Evolutionary conservation across 345 rosid genomes (phyloP).

Genomic region (Brassica carinata): DNA sequence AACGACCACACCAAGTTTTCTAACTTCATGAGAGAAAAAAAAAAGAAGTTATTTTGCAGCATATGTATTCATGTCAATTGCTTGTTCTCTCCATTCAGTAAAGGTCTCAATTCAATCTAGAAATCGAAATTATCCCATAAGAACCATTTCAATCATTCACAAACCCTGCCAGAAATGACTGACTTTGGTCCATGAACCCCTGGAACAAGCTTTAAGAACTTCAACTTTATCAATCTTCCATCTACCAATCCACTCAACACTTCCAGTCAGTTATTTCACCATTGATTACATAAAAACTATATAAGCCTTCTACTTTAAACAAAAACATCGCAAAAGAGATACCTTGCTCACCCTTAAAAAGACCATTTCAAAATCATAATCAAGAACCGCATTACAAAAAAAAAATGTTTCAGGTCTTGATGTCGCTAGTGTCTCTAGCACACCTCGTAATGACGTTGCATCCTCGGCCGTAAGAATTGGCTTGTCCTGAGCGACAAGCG

Average conservation of each 20-base stretch:
- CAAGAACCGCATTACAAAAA: not conserved
- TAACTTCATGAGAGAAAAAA: not conserved
- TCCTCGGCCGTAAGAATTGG: constrained; percentile 69
- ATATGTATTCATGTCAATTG: not conserved
- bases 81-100: not conserved
- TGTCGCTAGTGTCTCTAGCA: constrained; percentile 57
- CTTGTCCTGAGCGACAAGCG: constrained; percentile 63
- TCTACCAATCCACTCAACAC: not conserved
- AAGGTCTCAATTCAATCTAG: not conserved
- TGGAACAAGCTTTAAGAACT: not conserved
- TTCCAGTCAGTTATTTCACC: constrained; percentile 14
- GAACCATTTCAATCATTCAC: not conserved
- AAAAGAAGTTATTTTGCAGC: not conserved
- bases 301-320: not conserved
- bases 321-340: constrained; percentile 19
- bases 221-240: constrained; percentile 7
- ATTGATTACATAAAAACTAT: constrained; percentile 1
- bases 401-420: constrained; percentile 37
- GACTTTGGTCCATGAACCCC: not conserved
- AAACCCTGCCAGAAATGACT: not conserved
- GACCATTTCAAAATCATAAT: not conserved
- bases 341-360: constrained; percentile 7
- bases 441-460: constrained; percentile 83
- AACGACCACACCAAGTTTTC: constrained; percentile 1
- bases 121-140: not conserved